Conservation (phyloP, 2,329 filamentous ascomycete genomes). For the Sarocladium kiliense region DNA sequence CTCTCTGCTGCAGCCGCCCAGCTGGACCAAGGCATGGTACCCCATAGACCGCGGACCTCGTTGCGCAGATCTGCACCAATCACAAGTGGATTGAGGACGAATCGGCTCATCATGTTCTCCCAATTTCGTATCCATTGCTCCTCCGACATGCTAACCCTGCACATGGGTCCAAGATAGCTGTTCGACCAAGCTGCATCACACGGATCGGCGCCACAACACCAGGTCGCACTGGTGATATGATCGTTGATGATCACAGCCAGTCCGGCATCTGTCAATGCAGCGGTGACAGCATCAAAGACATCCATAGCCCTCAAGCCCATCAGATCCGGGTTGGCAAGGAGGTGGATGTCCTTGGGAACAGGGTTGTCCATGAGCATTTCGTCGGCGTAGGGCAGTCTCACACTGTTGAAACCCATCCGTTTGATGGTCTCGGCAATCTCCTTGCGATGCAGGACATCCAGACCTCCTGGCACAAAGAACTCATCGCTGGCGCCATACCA, state of each 20-base stretch:
- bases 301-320: conserved; percentile 53
- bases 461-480: conserved; percentile 57
- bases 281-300: conserved; percentile 53
- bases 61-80: conserved; percentile 64
- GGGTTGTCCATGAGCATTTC: conserved; percentile 61
- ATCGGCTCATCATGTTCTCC: conserved; percentile 57
- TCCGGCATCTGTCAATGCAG: conserved; percentile 55
- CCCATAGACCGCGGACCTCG: conserved; percentile 64
- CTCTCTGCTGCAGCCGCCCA: conserved; percentile 62
- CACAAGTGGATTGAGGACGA: conserved; percentile 54
- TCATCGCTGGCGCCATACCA: conserved; percentile 69
- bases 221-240: conserved; percentile 63
- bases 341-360: conserved; percentile 38
- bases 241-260: conserved; percentile 64
- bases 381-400: conserved; percentile 63
- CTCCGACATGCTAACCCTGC: conserved; percentile 57
- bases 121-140: conserved; percentile 63
- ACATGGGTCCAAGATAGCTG: conserved; percentile 55
- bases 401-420: conserved; percentile 63
- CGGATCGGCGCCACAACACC: conserved; percentile 64
- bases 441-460: conserved; percentile 57
- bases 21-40: conserved; percentile 60
- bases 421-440: conserved; percentile 57
- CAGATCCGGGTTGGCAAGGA: conserved; percentile 57
- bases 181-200: conserved; percentile 66